Evolutionary conservation across 768 basidiomycete species (phyloP).

Genomic region (Ramaria rubella): DNA sequence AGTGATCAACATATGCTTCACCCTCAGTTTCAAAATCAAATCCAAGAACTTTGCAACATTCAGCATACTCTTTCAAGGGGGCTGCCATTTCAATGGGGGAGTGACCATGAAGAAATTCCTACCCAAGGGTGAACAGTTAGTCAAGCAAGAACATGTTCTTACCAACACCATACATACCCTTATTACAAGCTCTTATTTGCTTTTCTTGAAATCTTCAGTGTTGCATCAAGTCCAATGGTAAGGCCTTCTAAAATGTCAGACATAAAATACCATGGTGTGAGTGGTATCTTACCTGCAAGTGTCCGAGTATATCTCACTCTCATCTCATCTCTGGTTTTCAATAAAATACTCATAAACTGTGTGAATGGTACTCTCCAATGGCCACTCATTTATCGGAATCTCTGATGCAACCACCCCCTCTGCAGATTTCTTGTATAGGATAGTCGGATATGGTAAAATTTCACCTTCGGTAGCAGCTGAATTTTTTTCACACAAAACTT

Average conservation of each 20-base stretch:
- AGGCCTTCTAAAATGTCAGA: not conserved
- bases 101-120: not conserved
- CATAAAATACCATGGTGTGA: too few relatives aligned
- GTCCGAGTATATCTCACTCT: not conserved
- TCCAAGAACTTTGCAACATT: not conserved
- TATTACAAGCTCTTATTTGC: too few relatives aligned
- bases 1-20: constrained; percentile 2
- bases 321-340: too few relatives aligned
- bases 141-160: not conserved
- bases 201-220: not conserved
- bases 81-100: too few relatives aligned
- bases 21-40: not conserved
- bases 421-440: not conserved
- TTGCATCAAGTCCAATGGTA: too few relatives aligned
- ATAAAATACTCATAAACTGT: too few relatives aligned
- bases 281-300: not conserved
- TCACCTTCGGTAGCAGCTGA: not conserved
- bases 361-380: not conserved
- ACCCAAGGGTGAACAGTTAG: not conserved
- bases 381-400: not conserved
- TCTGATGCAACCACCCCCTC: not conserved
- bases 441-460: not conserved
- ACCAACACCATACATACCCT: too few relatives aligned
- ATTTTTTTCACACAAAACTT: not conserved
- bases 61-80: not conserved